Evolutionary conservation across 2,329 filamentous ascomycete species (phyloP).

Genomic region (Biscogniauxia sp.): DNA sequence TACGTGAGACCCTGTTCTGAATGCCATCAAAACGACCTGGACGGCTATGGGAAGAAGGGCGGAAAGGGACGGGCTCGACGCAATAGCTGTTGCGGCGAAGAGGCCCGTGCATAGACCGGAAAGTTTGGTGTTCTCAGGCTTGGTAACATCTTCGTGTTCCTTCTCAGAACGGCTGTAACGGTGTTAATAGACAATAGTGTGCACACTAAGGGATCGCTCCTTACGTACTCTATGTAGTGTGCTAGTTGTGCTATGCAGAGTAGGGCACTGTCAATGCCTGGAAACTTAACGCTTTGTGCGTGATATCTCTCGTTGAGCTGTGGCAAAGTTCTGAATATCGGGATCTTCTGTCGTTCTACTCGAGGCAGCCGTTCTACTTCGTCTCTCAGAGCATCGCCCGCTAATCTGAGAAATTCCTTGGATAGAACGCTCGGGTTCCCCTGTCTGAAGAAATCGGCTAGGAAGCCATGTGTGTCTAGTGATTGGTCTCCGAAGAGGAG

Average conservation of each 20-base stretch:
- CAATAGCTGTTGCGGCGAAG: slow-evolving; percentile 66
- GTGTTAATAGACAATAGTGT: slow-evolving; percentile 26
- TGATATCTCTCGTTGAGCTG: slow-evolving; percentile 66
- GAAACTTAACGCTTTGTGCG: slow-evolving; percentile 53
- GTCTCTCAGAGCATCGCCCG: slow-evolving; percentile 54
- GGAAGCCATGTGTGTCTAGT: slow-evolving; percentile 61
- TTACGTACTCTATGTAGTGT: slow-evolving; percentile 65
- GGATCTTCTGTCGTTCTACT: slow-evolving; percentile 56
- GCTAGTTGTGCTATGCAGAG: slow-evolving; percentile 64
- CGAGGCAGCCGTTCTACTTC: slow-evolving; percentile 58
- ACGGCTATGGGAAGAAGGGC: slow-evolving; percentile 61
- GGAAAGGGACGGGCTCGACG: slow-evolving; percentile 60
- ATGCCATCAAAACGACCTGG: slow-evolving; percentile 64
- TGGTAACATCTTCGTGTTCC: slow-evolving; percentile 52
- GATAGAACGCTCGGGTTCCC: slow-evolving; percentile 51
- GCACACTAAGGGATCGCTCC: neutral
- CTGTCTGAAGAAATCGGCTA: slow-evolving; percentile 52
- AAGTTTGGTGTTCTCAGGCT: slow-evolving; percentile 50
- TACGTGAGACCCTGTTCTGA: slow-evolving; percentile 61
- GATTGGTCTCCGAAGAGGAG: slow-evolving; percentile 73
- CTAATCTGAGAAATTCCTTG: slow-evolving; percentile 60
- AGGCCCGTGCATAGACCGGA: slow-evolving; percentile 68
- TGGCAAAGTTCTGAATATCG: slow-evolving; percentile 60
- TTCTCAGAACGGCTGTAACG: slow-evolving; percentile 47
- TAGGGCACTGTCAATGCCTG: slow-evolving; percentile 63